Conservation (phyloP, 129 eudicot species). For the Lactuca saligna region DNA sequence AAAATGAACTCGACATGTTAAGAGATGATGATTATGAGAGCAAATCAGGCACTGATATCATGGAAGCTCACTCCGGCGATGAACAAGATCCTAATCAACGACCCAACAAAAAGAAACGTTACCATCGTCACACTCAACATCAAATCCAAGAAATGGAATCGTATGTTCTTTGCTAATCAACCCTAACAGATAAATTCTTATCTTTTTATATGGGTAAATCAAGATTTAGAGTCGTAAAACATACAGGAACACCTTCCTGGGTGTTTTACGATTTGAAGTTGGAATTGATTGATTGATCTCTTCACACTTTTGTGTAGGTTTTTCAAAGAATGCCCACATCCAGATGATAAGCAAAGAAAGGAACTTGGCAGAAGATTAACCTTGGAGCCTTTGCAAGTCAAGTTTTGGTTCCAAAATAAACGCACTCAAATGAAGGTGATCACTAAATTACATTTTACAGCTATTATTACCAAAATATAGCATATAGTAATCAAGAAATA, state of each 20-base stretch:
- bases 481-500: neutral
- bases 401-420: constrained; percentile 99
- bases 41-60: constrained; percentile 88
- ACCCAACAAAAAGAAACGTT: constrained; percentile 87
- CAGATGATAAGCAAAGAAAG: constrained; percentile 98
- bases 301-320: constrained; percentile 43
- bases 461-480: neutral
- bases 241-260: neutral
- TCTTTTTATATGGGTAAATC: neutral
- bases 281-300: constrained; percentile 1
- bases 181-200: neutral
- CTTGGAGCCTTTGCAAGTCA: constrained; percentile 89
- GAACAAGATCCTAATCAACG: constrained; percentile 96
- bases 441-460: neutral
- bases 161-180: constrained; percentile 35
- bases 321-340: constrained; percentile 98
- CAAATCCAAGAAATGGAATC: constrained; percentile 97
- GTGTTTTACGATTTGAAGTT: neutral
- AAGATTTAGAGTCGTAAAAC: too few relatives aligned
- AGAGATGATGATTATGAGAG: constrained; percentile 90
- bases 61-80: constrained; percentile 87
- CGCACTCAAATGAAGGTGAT: constrained; percentile 98
- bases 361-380: constrained; percentile 79
- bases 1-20: constrained; percentile 68
- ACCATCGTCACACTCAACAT: constrained; percentile 97